Conservation (phyloP, 2,329 filamentous ascomycete genomes). For the Colletotrichum cuscutae region DNA sequence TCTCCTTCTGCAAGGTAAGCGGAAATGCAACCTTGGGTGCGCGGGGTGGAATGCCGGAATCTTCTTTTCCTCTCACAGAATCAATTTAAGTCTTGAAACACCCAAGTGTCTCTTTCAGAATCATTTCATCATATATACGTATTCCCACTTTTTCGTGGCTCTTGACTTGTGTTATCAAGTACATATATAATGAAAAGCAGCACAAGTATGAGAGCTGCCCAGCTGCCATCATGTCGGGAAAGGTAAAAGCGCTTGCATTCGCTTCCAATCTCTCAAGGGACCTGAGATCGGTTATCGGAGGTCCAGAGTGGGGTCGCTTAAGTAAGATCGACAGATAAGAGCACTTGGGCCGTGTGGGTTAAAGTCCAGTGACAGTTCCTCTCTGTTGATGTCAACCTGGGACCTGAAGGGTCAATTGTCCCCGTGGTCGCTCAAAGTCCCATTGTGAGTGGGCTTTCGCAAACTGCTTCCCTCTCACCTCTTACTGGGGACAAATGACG, state of each 20-base stretch:
- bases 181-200: not conserved
- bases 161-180: not conserved
- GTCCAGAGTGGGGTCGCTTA: slow-evolving; percentile 12
- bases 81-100: not conserved
- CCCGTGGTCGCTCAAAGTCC: not conserved
- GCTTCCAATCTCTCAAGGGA: not conserved
- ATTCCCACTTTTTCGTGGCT: not conserved
- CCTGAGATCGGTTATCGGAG: slow-evolving; percentile 26
- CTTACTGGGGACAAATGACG: slow-evolving; percentile 29
- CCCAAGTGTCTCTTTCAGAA: not conserved
- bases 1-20: no score
- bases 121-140: not conserved
- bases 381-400: no score
- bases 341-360: not conserved
- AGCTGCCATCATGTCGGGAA: no score
- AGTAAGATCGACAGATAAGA: slow-evolving; percentile 1
- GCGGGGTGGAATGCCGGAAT: no score
- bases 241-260: not conserved
- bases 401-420: not conserved
- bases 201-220: not conserved
- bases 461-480: slow-evolving; percentile 17
- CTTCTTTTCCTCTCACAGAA: not conserved
- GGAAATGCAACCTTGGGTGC: no score
- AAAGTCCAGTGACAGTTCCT: no score
- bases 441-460: not conserved